A percentile compares a stretch with the other conserved stretches of the same genome.
Conservation (phyloP, 1,284 basidiomycete species). For the Ustilago shanxiensis region DNA sequence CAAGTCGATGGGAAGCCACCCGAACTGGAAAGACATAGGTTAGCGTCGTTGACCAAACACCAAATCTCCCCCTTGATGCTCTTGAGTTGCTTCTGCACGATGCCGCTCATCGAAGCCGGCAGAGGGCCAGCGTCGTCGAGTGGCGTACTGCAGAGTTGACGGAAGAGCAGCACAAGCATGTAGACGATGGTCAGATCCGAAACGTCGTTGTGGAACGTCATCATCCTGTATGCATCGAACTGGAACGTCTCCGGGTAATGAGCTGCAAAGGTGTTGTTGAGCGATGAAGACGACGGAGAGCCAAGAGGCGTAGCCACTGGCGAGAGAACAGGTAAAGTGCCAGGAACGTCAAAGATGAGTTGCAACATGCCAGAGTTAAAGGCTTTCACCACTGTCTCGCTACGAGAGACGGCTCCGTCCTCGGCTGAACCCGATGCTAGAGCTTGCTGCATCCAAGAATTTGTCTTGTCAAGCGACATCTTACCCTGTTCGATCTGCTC, state of each 20-base stretch:
- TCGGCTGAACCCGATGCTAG: slow-evolving; percentile 8
- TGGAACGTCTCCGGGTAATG: slow-evolving; percentile 78
- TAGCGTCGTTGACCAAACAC: slow-evolving; percentile 77
- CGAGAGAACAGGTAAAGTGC: slow-evolving; percentile 67
- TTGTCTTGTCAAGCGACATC: slow-evolving; percentile 75
- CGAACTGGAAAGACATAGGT: slow-evolving; percentile 43
- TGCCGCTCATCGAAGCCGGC: slow-evolving; percentile 21
- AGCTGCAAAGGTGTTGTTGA: slow-evolving; percentile 56
- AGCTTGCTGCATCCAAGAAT: slow-evolving; percentile 76
- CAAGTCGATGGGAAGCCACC: slow-evolving; percentile 14
- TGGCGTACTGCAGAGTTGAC: slow-evolving; percentile 75
- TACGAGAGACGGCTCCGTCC: slow-evolving; percentile 36
- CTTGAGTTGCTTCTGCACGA: slow-evolving; percentile 53
- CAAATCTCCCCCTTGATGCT: slow-evolving; percentile 79
- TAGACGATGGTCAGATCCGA: slow-evolving; percentile 82
- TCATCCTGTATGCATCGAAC: slow-evolving; percentile 82
- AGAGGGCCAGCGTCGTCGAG: slow-evolving; percentile 73
- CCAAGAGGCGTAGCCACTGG: slow-evolving; percentile 56
- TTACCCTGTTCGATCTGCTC: slow-evolving; percentile 74
- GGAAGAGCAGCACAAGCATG: slow-evolving; percentile 83
- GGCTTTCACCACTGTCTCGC: slow-evolving; percentile 71
- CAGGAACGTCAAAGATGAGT: slow-evolving; percentile 77
- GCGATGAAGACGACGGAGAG: slow-evolving; percentile 68
- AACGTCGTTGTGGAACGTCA: slow-evolving; percentile 79
- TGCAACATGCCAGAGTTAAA: slow-evolving; percentile 79